Evolutionary conservation across 2,329 filamentous ascomycete species (phyloP).

Genomic region (Claviceps quebecensis): DNA sequence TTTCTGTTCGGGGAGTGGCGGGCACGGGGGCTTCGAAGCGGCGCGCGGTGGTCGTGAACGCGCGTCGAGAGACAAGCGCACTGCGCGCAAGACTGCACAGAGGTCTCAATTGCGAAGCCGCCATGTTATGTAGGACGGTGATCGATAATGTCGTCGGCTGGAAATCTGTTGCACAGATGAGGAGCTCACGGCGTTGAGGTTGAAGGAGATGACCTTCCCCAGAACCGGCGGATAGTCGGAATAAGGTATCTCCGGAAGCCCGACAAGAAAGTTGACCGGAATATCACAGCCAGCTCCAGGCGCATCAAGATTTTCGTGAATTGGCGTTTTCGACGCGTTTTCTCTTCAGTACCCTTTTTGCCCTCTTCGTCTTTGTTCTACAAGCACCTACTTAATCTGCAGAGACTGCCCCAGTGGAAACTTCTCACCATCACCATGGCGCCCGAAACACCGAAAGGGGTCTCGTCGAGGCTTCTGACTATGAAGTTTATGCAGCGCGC

Average conservation of each 20-base stretch:
- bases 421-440: slow-evolving; percentile 21
- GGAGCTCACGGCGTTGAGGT: neutral
- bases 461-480: slow-evolving; percentile 77
- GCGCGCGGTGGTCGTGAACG: slow-evolving; percentile 34
- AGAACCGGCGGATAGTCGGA: slow-evolving; percentile 2
- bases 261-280: neutral
- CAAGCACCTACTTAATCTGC: no score
- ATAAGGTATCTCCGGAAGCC: slow-evolving; percentile 5
- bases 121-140: slow-evolving; percentile 19
- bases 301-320: neutral
- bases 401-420: no score
- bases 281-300: neutral
- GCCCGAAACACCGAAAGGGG: slow-evolving; percentile 44
- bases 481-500: slow-evolving; percentile 98
- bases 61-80: slow-evolving; percentile 28
- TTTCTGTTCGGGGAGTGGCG: slow-evolving; percentile 23
- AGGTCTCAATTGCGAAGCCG: slow-evolving; percentile 32
- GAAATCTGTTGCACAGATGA: neutral
- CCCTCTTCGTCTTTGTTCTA: neutral
- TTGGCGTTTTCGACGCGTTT: neutral
- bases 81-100: slow-evolving; percentile 29
- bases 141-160: slow-evolving; percentile 1
- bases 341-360: neutral
- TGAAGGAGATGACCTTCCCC: neutral
- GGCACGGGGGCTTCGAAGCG: slow-evolving; percentile 31